These are phyloP conservation scores for Davidsoniella neocaledoniae DNA, from an alignment of 2,329 filamentous ascomycete species.

Conservation along the genomic window DNA sequence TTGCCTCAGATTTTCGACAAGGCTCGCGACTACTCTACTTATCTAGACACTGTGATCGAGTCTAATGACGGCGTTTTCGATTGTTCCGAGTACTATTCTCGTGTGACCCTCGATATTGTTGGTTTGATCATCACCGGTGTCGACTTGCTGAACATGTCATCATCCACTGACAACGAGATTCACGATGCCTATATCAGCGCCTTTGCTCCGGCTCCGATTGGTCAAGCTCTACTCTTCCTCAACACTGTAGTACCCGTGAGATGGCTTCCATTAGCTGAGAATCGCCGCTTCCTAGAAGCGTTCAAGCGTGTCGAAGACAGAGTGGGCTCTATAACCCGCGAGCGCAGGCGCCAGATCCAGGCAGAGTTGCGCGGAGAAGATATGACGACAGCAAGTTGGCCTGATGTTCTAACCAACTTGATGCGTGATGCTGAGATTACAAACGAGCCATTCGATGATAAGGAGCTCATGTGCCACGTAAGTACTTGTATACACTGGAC, in stretches of 20 bases:
- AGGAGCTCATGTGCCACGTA: conserved; percentile 15
- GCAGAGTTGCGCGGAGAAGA: conserved; percentile 8
- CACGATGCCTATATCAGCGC: conserved; percentile 17
- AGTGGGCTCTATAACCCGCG: conserved; percentile 14
- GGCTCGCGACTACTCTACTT: conserved; percentile 17
- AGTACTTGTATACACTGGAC: not conserved
- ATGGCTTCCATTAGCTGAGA: conserved; percentile 23
- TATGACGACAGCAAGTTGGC: conserved; percentile 12
- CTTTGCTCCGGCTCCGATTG: conserved; percentile 15
- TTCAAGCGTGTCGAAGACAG: conserved; percentile 18
- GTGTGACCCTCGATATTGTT: conserved; percentile 22
- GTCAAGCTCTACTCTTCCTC: conserved; percentile 17
- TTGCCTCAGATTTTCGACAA: conserved; percentile 22
- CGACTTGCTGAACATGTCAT: conserved; percentile 19
- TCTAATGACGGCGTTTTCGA: conserved; percentile 13
- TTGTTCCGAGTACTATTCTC: conserved; percentile 17
- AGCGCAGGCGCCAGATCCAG: conserved; percentile 6
- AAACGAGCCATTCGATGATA: conserved; percentile 16
- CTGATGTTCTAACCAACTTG: conserved; percentile 20
- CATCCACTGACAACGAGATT: conserved; percentile 14
- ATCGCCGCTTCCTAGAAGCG: conserved; percentile 20
- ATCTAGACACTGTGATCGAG: conserved; percentile 15
- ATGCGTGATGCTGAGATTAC: conserved; percentile 19
- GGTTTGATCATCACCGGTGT: conserved; percentile 20
- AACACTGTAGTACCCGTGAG: conserved; percentile 21